A percentile compares a stretch with the other conserved stretches of the same genome.
phyloP scores from a whole-genome alignment of 192 early-diverging fungal genomes.

The Backusella australiensis region DNA sequence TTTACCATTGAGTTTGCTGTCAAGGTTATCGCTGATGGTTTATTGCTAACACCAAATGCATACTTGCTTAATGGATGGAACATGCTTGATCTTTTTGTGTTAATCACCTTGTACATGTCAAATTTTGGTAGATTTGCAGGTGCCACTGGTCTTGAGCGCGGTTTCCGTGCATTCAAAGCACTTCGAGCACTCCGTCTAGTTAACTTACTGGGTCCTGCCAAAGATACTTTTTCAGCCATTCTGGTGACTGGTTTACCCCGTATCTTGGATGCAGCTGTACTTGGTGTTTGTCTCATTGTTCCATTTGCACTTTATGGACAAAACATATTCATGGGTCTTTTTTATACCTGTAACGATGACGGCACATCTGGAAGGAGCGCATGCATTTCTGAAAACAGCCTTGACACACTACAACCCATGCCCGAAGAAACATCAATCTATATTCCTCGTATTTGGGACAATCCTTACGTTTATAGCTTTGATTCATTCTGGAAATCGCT shows the following conservation, averaged over 20 bases:
- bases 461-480: slow-evolving; percentile 59
- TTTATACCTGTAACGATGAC: slow-evolving; percentile 53
- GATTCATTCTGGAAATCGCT: slow-evolving; percentile 52
- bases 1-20: slow-evolving; percentile 55
- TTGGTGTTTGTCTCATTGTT: slow-evolving; percentile 49
- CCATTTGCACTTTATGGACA: slow-evolving; percentile 54
- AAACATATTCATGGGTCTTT: slow-evolving; percentile 47
- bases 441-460: slow-evolving; percentile 55
- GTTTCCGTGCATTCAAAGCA: slow-evolving; percentile 56
- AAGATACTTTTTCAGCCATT: slow-evolving; percentile 54
- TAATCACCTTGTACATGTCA: slow-evolving; percentile 50
- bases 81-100: slow-evolving; percentile 58
- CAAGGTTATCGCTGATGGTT: slow-evolving; percentile 58
- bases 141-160: slow-evolving; percentile 42
- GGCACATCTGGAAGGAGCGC: slow-evolving; percentile 14
- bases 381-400: slow-evolving; percentile 37
- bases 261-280: slow-evolving; percentile 49
- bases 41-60: slow-evolving; percentile 59
- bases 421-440: slow-evolving; percentile 18
- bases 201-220: slow-evolving; percentile 48
- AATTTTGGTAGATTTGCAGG: slow-evolving; percentile 35
- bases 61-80: slow-evolving; percentile 58
- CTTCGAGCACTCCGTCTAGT: slow-evolving; percentile 57
- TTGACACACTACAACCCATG: slow-evolving; percentile 19
- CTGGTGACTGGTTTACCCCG: slow-evolving; percentile 55